These are phyloP conservation scores for Aquilaria malaccensis DNA, from an alignment of 345 rosid species.

Conservation along the genomic window DNA sequence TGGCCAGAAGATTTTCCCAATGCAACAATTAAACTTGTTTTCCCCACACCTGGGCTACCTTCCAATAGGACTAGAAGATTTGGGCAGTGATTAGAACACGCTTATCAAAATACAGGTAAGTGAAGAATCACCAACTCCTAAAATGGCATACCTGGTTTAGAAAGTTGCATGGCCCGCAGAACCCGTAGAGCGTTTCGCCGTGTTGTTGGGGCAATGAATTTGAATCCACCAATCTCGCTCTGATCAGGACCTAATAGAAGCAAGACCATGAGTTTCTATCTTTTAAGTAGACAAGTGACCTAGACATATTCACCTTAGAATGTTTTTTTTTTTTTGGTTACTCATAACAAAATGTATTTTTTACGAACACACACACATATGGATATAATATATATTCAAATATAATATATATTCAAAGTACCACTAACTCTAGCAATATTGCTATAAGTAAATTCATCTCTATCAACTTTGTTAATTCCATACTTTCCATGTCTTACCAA, in stretches of 20 bases:
- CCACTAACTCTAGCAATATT: too few species aligned
- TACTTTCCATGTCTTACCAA: too few species aligned
- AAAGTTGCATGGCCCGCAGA: constrained; percentile 91
- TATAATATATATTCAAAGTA: too few species aligned
- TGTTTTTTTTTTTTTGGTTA: neutral
- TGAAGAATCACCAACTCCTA: constrained; percentile 4
- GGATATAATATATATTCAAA: too few species aligned
- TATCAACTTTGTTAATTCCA: too few species aligned
- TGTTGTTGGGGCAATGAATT: constrained; percentile 86
- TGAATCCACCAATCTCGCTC: constrained; percentile 57
- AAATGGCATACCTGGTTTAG: constrained; percentile 62
- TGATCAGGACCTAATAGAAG: constrained; percentile 36
- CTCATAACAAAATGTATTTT: neutral
- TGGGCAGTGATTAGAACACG: constrained; percentile 2
- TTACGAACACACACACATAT: too few species aligned
- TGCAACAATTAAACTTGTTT: constrained; percentile 85
- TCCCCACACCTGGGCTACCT: constrained; percentile 99
- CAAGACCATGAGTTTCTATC: neutral
- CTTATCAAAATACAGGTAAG: neutral
- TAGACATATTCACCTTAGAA: neutral
- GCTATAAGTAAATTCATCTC: too few species aligned
- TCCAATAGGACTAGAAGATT: constrained; percentile 64
- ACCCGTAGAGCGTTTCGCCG: constrained; percentile 75
- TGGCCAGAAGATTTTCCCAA: constrained; percentile 93
- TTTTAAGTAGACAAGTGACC: too few species aligned